Base-by-base conservation (phyloP, 164 flowering plant genomes). In the Echeveria elegans region DNA sequence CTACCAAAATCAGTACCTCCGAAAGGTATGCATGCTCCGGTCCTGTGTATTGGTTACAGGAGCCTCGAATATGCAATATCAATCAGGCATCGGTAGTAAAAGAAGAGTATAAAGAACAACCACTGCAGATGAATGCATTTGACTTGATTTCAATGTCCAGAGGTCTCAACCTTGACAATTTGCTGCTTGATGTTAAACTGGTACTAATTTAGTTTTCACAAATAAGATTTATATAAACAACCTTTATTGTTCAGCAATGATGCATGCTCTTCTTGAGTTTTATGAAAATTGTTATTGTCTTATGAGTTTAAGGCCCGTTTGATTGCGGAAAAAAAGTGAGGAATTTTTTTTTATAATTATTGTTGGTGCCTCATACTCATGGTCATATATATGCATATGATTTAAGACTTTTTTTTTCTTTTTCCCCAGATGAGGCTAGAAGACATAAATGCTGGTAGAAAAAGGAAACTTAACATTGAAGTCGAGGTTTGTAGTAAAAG, bases 371-470 rank as follows among this genome's bases (percentile, higher is more conserved):
- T 9, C 41, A 6, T 34, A 12, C 24, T 63, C 45, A 56, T 28
- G 61, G 32, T 21, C 29, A 52, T 21, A 29, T 11, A 21, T 24
- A 15, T 43, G 15, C 4, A 43, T 34, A 23, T 52, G 29, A 52
- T 52, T 21, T 14, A 23, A 7, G 58, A 1, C 12, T 7, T 9
- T 10, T n/a, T 50, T 23, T 21, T 59, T n/a, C n/a, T n/a, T n/a
- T n/a, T n/a, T n/a, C n/a, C n/a, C n/a, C 79, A 94, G 99, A 84
- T 94, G 97, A 86, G 93, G 82, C 93, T 94, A 45, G 89, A 91
- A 74, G 89, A 91, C 62, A 9, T 80, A 68, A 89, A 88, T 77
- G 96, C 93, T 28, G 99, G 99, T 41, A 78, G 99, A 66, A 94
- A 94, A 72, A 97, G 99, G 71, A 91, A 89, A 76, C 91, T 94